Evolutionary conservation across 1,284 basidiomycete genomes (phyloP), one percentile per base, ranked within the genome.

Genomic region (Ceratobasidium sp.): DNA sequence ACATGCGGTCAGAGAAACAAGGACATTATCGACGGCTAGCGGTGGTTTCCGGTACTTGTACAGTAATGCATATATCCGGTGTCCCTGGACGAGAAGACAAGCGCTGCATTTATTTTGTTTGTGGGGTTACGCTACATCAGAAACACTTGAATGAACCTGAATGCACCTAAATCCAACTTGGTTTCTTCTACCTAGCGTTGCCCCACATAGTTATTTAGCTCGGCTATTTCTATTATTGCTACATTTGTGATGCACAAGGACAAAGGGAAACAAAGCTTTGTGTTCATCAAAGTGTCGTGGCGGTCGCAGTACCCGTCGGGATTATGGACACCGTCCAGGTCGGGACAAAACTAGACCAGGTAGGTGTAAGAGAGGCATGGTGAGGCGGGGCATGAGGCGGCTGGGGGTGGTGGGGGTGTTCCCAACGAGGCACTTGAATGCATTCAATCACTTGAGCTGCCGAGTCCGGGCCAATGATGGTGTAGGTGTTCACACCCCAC

Each of bases 371-470:
- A 2, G 46, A 16, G 2, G 16, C 4, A 22, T 19, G 37, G 61
- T 61, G 9, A 29, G 1, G 53, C 8, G 65, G 24, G 53, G 54
- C 8, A 24, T 69, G 49, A 51, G 65, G 64, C 27, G 64, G 48
- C 24, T n/a, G 65, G 3, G 49, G 65, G 29, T 56, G 65, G 29
- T 56, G 53, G 14, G 39, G 64, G 65, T n/a, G 31, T 16, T 51
- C 64, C 31, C 51, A 29, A 9, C 65, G 24, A 13, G 65, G 65
- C 14, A 56, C 22, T 14, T 34, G 51, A 24, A 69, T 39, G 27
- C 65, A 69, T 22, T 54, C 41, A n/a, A 69, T 56, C 6, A 69
- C 51, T 19, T 49, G 48, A 16, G 65, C 56, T 19, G 46, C 31
- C 1, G 19, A n/a, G 8, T 7, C 22, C 31, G 65, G 65, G 7